A percentile compares a stretch with the other conserved stretches of the same genome.
Conservation (phyloP, 441 rosid genomes). For the Syzygium malaccense region DNA sequence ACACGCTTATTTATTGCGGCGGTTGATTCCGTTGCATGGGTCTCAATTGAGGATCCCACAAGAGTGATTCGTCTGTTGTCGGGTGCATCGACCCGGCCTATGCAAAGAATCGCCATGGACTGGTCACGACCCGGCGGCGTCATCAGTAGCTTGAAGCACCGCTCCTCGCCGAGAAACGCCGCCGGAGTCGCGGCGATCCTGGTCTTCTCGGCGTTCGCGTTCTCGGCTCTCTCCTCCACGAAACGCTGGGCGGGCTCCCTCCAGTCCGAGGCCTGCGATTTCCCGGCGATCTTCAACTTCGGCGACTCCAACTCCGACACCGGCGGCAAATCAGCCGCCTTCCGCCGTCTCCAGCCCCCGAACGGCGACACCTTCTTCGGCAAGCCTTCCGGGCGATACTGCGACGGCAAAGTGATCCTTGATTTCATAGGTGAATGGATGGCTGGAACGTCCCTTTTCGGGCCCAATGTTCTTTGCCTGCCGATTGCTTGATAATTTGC, state of each 20-base stretch:
- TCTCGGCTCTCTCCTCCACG: background rate
- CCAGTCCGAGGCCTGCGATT: background rate
- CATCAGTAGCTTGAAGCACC: background rate
- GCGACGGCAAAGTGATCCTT: background rate
- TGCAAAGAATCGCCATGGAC: background rate
- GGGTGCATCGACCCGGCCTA: background rate
- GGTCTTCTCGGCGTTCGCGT: background rate
- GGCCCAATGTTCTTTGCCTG: background rate
- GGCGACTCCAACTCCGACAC: constrained; percentile 3
- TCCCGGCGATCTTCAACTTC: background rate
- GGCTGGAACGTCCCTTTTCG: rapidly evolving
- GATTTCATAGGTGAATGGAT: background rate
- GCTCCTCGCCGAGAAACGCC: background rate
- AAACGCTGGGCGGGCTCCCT: background rate
- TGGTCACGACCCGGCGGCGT: background rate
- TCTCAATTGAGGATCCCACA: background rate
- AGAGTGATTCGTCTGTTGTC: background rate
- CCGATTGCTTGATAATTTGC: background rate
- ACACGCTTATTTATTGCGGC: background rate
- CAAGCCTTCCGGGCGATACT: background rate
- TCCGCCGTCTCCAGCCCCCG: background rate
- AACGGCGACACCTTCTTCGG: background rate
- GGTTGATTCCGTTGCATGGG: background rate
- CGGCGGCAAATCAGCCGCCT: background rate
- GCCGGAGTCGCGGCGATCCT: background rate